phyloP scores from a whole-genome alignment of 257 asterid species.

The Fraxinus anomala region DNA sequence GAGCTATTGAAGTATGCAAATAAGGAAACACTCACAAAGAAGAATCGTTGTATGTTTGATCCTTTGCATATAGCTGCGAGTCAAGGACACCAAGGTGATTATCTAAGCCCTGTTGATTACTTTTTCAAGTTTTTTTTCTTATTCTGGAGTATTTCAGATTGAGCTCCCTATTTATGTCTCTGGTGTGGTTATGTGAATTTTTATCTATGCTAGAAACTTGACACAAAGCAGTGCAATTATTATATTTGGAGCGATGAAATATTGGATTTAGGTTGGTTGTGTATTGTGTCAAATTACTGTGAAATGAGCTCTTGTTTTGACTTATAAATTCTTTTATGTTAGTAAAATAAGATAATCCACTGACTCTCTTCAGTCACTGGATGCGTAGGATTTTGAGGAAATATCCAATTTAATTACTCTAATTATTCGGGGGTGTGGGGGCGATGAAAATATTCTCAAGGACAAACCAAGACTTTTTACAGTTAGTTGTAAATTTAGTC shows the following conservation, averaged over 20 bases:
- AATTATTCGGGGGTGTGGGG: neutral
- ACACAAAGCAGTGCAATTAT: neutral
- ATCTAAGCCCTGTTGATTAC: conserved; percentile 2
- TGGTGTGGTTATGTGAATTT: neutral
- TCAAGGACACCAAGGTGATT: conserved; percentile 53
- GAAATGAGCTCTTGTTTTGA: neutral
- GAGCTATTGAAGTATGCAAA: conserved; percentile 48
- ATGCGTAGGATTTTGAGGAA: neutral
- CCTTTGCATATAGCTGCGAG: conserved; percentile 54
- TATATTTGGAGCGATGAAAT: neutral
- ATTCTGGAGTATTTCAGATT: neutral
- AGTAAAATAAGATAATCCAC: neutral
- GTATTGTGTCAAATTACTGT: too few relatives aligned
- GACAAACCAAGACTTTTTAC: neutral
- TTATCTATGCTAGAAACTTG: neutral
- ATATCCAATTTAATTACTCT: neutral
- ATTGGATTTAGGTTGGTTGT: neutral
- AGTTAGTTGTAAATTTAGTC: neutral
- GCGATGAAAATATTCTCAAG: neutral
- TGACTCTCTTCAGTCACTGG: neutral
- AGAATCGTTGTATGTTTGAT: conserved; percentile 49
- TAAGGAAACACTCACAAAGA: conserved; percentile 46
- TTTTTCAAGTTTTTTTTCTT: neutral
- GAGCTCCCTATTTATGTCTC: neutral
- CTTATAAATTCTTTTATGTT: too few relatives aligned